Conservation (phyloP, 2,329 filamentous ascomycete genomes). For the Monilinia aucupariae region DNA sequence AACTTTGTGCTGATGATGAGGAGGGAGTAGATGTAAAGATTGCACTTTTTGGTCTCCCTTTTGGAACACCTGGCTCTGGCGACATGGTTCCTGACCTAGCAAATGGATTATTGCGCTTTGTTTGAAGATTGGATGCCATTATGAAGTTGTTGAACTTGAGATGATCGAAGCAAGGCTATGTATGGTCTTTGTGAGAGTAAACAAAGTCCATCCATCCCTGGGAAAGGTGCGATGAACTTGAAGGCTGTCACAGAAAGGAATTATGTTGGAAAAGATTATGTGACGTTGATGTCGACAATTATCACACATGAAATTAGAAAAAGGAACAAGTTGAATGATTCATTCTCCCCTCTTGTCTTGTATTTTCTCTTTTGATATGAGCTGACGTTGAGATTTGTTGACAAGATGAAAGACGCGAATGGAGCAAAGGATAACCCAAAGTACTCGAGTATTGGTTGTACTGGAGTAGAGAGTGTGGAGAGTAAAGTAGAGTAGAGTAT, state of each 20-base stretch:
- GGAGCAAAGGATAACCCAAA: not conserved
- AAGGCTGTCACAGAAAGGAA: not conserved
- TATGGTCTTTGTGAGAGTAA: conserved; percentile 9
- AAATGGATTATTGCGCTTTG: conserved; percentile 78
- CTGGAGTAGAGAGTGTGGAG: too few relatives aligned
- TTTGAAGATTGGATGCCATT: conserved; percentile 56
- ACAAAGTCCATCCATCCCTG: conserved; percentile 14
- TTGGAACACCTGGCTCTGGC: conserved; percentile 47
- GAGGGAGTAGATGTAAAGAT: conserved; percentile 46
- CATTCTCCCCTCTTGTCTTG: not conserved
- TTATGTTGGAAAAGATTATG: not conserved
- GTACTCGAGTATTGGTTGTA: not conserved
- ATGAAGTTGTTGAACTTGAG: conserved; percentile 31
- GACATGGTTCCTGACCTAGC: conserved; percentile 63
- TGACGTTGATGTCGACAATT: not conserved
- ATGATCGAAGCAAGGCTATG: conserved; percentile 12
- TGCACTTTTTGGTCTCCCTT: conserved; percentile 67
- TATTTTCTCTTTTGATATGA: not conserved
- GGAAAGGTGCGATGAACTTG: not conserved
- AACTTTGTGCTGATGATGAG: conserved; percentile 36
- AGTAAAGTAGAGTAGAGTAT: too few relatives aligned
- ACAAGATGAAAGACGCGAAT: conserved; percentile 10
- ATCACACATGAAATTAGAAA: not conserved
- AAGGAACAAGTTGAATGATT: not conserved
- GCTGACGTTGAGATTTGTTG: not conserved